These are phyloP conservation scores for Gnomoniopsis sp. DNA, from an alignment of 2,329 filamentous ascomycete genomes.

Conservation along the genomic window DNA sequence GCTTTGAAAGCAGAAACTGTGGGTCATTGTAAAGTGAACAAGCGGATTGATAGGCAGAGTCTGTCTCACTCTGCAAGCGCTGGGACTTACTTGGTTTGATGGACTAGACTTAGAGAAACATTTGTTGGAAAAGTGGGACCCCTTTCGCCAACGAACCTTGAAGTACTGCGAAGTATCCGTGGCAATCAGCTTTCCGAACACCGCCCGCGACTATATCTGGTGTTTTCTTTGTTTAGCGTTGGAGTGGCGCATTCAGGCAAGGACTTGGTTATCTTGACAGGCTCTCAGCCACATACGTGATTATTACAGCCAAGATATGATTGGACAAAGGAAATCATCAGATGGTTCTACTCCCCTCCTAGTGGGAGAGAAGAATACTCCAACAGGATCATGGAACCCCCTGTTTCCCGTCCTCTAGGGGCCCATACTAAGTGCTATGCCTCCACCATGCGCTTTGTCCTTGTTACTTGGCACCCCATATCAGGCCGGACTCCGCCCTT, in stretches of 20 bases:
- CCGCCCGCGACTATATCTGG: neutral
- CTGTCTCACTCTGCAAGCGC: no score
- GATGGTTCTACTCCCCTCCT: no score
- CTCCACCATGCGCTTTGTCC: neutral
- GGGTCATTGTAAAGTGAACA: no score
- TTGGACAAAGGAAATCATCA: no score
- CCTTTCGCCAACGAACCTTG: no score
- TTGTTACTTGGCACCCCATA: neutral
- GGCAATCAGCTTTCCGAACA: neutral
- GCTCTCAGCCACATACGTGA: neutral
- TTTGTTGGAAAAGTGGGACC: no score
- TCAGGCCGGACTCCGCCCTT: neutral
- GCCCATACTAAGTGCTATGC: neutral
- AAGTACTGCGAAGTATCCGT: neutral
- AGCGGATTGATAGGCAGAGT: no score
- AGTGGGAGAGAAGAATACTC: no score
- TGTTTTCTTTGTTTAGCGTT: neutral
- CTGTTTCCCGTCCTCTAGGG: neutral
- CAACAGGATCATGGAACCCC: neutral
- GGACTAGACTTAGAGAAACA: no score
- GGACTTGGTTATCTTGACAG: neutral
- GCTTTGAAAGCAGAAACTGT: no score
- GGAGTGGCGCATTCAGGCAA: neutral
- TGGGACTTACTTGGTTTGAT: no score
- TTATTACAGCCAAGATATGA: no score